Base-by-base conservation (phyloP, 768 basidiomycete genomes). In the Erythrobasidium yunnanense region DNA sequence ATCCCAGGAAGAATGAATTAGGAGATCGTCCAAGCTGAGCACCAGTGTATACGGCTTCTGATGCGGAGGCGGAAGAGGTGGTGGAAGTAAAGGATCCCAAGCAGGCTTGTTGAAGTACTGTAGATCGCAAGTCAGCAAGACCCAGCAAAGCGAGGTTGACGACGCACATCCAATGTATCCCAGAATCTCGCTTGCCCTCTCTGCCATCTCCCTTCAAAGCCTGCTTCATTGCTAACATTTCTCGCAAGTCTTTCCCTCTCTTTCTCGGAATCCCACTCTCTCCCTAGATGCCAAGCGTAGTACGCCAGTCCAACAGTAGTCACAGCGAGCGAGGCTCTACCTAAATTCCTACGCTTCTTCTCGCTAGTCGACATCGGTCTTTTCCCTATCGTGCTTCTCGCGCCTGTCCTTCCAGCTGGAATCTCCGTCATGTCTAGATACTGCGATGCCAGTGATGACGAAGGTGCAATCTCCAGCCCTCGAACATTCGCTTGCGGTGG, bases 1-100 rank as follows among this genome's bases (percentile, higher is more conserved):
- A 81, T 95, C 90, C 95, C 95, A 99, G 2, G 85, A 86, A 11
- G 89, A 91, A 11, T 87, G 86, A 20, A 96, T 82, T 34, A 97
- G 81, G 25, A 99, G 81, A 73, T 93, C 92, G 68, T 99, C 93
- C 25, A 99, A 78, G 32, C 90, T 90, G 55, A 99, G 77, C 7
- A 96, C 79, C 20, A 97, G 82, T 0, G 93, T 97, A 78, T 90
- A 95, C 0, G 90, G 90, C 65, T 91, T 86, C 76, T 87, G 85
- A 66, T 89, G 84, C 1, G 87, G 86, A 27, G 85, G 78, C 2
- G 90, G 88, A 46, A 87, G 80, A 11, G 87, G 86, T 46, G 88
- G 85, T 0, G 93, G 95, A 1, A 99, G 82, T 1, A 99, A 82
- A 74, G 92, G 90, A 29, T 86, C 80, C 88, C 90, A 95, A 50